Percentiles rank a stretch among this genome's conserved stretches.
These are phyloP conservation scores for Boletus patriciae DNA, from an alignment of 768 basidiomycete species.

Conservation along the genomic window DNA sequence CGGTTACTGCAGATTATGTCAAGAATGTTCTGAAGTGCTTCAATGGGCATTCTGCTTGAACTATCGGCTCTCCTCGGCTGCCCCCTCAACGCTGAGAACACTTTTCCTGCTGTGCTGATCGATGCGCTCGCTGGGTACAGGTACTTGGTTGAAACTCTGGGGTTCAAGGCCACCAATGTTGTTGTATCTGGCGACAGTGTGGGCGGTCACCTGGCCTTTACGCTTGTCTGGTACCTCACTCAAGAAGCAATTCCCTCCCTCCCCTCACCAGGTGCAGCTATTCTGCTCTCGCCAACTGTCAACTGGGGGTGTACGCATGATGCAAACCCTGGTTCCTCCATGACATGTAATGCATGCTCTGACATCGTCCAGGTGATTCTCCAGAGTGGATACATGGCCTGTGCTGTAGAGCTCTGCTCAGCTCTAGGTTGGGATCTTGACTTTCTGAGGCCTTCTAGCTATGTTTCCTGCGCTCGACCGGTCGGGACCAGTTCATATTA, in stretches of 20 bases:
- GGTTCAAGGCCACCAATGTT: slow-evolving; percentile 3
- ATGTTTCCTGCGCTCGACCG: no score
- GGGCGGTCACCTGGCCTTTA: slow-evolving; percentile 1
- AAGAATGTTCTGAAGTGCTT: neutral
- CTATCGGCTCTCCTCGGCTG: slow-evolving; percentile 2
- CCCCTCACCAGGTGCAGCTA: neutral
- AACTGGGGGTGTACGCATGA: slow-evolving; percentile 3
- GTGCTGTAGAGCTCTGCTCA: no score
- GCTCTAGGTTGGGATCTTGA: no score
- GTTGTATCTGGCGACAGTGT: slow-evolving; percentile 4
- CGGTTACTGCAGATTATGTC: neutral
- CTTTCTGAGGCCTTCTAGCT: no score
- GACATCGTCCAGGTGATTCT: neutral
- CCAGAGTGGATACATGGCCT: slow-evolving; percentile 2
- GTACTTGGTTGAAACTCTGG: slow-evolving; percentile 1
- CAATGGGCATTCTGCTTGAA: slow-evolving; percentile 1
- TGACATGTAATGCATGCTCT: slow-evolving; percentile 1
- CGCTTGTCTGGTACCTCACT: neutral
- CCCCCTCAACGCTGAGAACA: neutral
- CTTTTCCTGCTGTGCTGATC: neutral
- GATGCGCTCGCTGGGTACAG: slow-evolving; percentile 8
- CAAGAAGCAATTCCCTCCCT: neutral
- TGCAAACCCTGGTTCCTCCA: neutral
- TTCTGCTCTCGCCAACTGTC: neutral
- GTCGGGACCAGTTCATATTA: no score